A percentile compares a stretch with the other conserved stretches of the same genome.
These are phyloP conservation scores for Furcasterigmium furcatum DNA, from an alignment of 2,329 filamentous ascomycete genomes.

Conservation along the genomic window DNA sequence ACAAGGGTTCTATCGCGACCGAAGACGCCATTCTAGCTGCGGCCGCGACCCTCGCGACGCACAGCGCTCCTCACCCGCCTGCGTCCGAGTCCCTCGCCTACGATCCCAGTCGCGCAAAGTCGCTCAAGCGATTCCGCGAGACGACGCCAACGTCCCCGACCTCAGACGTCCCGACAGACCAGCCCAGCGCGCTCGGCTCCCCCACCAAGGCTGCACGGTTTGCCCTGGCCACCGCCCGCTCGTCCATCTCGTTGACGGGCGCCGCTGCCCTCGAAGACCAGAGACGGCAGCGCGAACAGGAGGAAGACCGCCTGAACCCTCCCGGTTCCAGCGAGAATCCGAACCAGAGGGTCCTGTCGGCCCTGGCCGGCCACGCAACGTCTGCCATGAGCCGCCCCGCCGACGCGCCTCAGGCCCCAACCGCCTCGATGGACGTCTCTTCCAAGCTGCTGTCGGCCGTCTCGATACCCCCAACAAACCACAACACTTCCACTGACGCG, in stretches of 20 bases:
- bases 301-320: constrained; percentile 31
- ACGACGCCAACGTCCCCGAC: constrained; percentile 34
- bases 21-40: constrained; percentile 41
- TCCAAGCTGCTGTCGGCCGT: constrained; percentile 22
- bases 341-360: constrained; percentile 48
- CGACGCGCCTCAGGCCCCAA: constrained; percentile 46
- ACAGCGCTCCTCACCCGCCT: constrained; percentile 27
- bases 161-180: constrained; percentile 17
- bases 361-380: constrained; percentile 50
- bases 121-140: constrained; percentile 40
- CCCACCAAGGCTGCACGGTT: constrained; percentile 53
- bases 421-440: constrained; percentile 38
- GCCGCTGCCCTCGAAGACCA: constrained; percentile 54
- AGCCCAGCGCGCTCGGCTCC: constrained; percentile 27
- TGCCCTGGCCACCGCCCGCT: constrained; percentile 36
- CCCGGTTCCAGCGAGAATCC: constrained; percentile 49
- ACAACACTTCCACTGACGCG: constrained; percentile 30
- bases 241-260: constrained; percentile 46
- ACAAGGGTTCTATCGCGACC: constrained; percentile 48
- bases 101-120: constrained; percentile 31
- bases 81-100: constrained; percentile 36
- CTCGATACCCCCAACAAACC: constrained; percentile 21
- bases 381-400: constrained; percentile 53
- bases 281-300: constrained; percentile 40
- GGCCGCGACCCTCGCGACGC: constrained; percentile 25